Evolutionary conservation across 1,139 yeast genomes (phyloP).

Genomic region (Yamadazyma trypodendri): DNA sequence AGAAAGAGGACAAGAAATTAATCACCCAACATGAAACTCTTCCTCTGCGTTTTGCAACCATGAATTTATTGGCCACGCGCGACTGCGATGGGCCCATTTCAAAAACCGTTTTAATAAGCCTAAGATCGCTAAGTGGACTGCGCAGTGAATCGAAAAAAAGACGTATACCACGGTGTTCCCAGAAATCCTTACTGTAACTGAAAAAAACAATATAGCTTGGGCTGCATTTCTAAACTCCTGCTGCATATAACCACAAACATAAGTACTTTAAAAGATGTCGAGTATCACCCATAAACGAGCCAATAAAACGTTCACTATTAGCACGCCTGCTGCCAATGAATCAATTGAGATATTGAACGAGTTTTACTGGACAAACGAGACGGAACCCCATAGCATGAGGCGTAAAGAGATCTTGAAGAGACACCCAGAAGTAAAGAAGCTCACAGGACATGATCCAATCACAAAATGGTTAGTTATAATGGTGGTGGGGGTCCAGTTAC

Average conservation of each 20-base stretch:
- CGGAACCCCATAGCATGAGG: constrained; percentile 78
- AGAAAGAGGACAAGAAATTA: no score
- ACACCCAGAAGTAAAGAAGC: constrained; percentile 76
- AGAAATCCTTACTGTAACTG: no score
- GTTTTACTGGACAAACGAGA: constrained; percentile 80
- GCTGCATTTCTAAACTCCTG: no score
- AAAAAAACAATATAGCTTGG: no score
- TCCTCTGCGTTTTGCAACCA: neutral
- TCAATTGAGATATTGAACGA: constrained; percentile 48
- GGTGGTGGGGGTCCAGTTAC: constrained; percentile 65
- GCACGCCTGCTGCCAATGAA: constrained; percentile 46
- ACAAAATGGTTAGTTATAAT: constrained; percentile 72
- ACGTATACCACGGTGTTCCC: neutral
- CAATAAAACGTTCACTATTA: constrained; percentile 34
- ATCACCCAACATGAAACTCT: no score
- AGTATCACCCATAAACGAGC: constrained; percentile 36
- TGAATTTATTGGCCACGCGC: neutral
- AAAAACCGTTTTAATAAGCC: neutral
- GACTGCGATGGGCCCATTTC: neutral
- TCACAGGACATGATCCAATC: constrained; percentile 83
- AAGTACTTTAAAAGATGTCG: constrained; percentile 6
- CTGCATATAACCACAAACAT: neutral
- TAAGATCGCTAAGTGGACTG: constrained; percentile 6
- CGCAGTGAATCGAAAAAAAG: neutral
- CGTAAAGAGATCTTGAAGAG: constrained; percentile 70